Evolutionary conservation across 2,329 filamentous ascomycete genomes (phyloP).

Genomic region (Huntiella abstrusa): DNA sequence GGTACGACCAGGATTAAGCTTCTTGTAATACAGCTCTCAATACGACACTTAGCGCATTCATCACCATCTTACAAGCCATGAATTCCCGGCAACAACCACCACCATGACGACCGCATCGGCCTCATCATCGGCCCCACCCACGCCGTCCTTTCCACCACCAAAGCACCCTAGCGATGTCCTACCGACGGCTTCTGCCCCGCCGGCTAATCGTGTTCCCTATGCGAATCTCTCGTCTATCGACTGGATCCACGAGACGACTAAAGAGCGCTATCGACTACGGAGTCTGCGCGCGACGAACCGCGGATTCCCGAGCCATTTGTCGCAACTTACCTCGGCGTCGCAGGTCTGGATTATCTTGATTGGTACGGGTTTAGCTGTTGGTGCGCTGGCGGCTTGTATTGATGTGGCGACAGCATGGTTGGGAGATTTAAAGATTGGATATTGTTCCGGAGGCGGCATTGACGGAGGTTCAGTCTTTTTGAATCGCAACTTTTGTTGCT

Average conservation of each 20-base stretch:
- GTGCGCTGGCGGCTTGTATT: constrained; percentile 69
- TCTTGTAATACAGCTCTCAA: no score
- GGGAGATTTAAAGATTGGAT: constrained; percentile 77
- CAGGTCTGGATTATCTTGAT: constrained; percentile 87
- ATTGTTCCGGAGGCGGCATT: constrained; percentile 47
- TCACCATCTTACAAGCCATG: no score
- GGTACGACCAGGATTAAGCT: no score
- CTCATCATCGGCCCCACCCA: neutral
- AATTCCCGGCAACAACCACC: neutral
- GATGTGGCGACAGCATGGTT: constrained; percentile 87
- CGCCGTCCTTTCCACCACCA: neutral
- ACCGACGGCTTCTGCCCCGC: no score
- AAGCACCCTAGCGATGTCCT: neutral
- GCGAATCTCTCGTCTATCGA: constrained; percentile 95
- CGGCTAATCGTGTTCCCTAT: constrained; percentile 59
- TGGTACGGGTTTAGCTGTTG: constrained; percentile 66
- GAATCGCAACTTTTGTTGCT: constrained; percentile 81
- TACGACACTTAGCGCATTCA: no score
- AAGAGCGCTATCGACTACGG: constrained; percentile 77
- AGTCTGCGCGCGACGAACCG: constrained; percentile 37
- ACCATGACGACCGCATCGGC: neutral
- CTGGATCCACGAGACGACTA: constrained; percentile 98
- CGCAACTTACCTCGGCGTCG: constrained; percentile 60
- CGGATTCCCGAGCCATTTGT: constrained; percentile 54
- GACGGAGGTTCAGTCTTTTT: constrained; percentile 81